Base-by-base conservation (phyloP, 805 yeast genomes). In the Teunomyces funiuensis region DNA sequence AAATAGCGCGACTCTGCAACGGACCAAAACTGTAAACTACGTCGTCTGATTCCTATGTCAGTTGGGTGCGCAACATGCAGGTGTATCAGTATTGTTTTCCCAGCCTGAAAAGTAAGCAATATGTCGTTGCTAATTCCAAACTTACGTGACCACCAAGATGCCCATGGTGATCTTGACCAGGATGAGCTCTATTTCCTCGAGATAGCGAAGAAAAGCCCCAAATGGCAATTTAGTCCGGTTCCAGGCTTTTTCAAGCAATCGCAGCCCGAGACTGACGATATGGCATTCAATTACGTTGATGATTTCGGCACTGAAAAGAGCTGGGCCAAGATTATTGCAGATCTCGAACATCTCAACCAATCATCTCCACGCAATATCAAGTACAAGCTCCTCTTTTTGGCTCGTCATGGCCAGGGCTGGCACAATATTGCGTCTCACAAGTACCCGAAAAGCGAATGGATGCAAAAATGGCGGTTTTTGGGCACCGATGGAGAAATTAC, bases 121-220 rank as follows among this genome's bases (percentile, higher is more conserved):
- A 54, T 58, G 58, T 57, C 67, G 7, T 49, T 60, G 19, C 48
- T 65, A 26, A 55, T 63, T 10, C 71, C 72, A 2, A 57, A 59
- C 11, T 46, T 40, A 7, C 50, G 55, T 7, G 72, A 65, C 42
- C 55, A 48, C 37, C 49, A 41, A 6, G 72, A 66, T 47, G 70
- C 71, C 9, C 62, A 63, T 40, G 62, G 52, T 8, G 58, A 55
- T 17, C 37, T 46, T 22, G 57, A 55, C 17, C 47, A 53, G 22
- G 61, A 54, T 29, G 45, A 36, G 6, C 31, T 45, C n/a, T 59
- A 55, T 41, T 40, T 39, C 9, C 22, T 44, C 9, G 47, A 54
- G 29, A 18, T 19, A 5, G 16, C 8, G 3, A 7, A 31, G 10
- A 8, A n/a, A 11, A n/a, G 10, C 7, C 30, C 40, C 7, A 27